Evolutionary conservation across 352 stramenopile species (phyloP).

Genomic region (Phytophthora cajani): DNA sequence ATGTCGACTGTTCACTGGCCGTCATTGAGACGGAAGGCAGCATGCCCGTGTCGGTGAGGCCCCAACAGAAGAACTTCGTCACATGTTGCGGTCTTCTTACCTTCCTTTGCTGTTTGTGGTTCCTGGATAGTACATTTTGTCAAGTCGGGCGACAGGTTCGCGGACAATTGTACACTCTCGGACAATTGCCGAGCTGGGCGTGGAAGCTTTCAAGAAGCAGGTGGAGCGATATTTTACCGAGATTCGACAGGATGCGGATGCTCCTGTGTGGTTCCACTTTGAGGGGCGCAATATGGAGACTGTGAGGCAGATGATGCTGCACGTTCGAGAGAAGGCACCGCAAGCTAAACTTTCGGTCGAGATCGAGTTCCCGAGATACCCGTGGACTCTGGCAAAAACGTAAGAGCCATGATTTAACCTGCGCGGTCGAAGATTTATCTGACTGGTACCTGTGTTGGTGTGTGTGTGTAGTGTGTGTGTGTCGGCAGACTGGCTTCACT

Average conservation of each 20-base stretch:
- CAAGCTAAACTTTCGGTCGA: constrained; percentile 59
- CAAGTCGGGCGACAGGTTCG: constrained; percentile 65
- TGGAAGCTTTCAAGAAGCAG: constrained; percentile 46
- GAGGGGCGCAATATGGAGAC: constrained; percentile 74
- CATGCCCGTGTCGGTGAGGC: constrained; percentile 70
- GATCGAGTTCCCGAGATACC: constrained; percentile 72
- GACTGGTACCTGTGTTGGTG: neutral
- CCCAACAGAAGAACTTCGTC: neutral
- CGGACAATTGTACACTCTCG: constrained; percentile 78
- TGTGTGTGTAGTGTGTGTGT: neutral
- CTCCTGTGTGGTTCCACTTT: constrained; percentile 67
- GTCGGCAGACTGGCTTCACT: constrained; percentile 47
- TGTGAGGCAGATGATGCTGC: constrained; percentile 65
- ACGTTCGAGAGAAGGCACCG: constrained; percentile 32
- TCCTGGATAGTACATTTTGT: constrained; percentile 68
- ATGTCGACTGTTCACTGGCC: constrained; percentile 54
- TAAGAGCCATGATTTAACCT: constrained; percentile 22
- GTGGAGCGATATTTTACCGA: constrained; percentile 28
- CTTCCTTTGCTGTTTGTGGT: neutral
- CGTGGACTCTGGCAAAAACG: constrained; percentile 64
- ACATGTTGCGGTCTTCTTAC: neutral
- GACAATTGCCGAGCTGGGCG: constrained; percentile 60
- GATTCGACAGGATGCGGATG: constrained; percentile 6
- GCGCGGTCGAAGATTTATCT: neutral
- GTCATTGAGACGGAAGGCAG: constrained; percentile 47